phyloP scores from a whole-genome alignment of 1,284 basidiomycete species.

The Melampsora americana region DNA sequence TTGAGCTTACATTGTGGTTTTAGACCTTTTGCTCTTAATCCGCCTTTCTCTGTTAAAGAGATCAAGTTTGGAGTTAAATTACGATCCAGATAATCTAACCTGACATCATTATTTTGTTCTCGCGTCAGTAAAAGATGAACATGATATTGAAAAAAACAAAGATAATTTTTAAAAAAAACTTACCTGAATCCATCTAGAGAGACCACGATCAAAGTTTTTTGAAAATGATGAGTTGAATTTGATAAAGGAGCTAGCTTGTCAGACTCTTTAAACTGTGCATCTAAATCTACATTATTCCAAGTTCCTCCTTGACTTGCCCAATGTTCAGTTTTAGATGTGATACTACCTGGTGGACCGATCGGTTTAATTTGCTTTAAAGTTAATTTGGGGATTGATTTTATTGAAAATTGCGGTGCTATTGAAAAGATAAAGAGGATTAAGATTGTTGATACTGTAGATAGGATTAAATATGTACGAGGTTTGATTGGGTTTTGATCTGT shows the following conservation, averaged over 20 bases:
- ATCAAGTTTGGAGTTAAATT: constrained; percentile 75
- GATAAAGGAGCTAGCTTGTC: background rate
- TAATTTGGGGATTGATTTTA: background rate
- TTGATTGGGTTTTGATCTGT: background rate
- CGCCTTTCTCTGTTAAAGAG: constrained; percentile 70
- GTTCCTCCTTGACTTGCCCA: constrained; percentile 32
- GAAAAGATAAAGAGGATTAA: background rate
- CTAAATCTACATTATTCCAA: constrained; percentile 19
- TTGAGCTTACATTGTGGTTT: background rate
- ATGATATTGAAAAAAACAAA: background rate
- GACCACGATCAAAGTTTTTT: constrained; percentile 70
- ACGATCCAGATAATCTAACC: constrained; percentile 77
- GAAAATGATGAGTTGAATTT: constrained; percentile 34
- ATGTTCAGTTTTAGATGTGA: constrained; percentile 26
- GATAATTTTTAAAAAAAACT: too few relatives aligned
- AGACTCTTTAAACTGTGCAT: background rate
- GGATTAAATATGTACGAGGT: background rate
- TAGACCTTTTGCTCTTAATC: constrained; percentile 53
- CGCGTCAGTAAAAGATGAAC: too few relatives aligned
- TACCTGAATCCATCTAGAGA: constrained; percentile 80
- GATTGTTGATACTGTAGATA: background rate
- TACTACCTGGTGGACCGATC: constrained; percentile 23
- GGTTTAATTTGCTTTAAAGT: constrained; percentile 6
- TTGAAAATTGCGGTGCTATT: background rate
- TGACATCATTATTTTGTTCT: constrained; percentile 50